Evolutionary conservation across 2,329 filamentous ascomycete species (phyloP), one percentile per base, ranked within the genome.

Genomic region (Penicillium sp.): DNA sequence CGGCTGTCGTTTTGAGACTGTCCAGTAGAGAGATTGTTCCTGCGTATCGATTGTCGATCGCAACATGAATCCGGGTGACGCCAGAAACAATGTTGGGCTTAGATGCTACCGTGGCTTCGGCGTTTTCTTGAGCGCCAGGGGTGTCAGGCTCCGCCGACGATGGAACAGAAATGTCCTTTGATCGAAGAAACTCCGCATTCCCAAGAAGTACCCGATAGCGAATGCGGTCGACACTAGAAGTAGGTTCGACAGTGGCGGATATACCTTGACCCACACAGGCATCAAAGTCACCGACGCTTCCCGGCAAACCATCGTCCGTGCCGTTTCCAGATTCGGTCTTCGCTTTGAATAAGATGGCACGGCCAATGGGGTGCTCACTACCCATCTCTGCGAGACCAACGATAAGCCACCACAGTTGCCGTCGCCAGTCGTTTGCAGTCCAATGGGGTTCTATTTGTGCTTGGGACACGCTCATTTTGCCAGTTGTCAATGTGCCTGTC

Each of bases 341-440:
- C 3, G 93, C 92, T 24, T 87, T 86, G 1, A 77, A 75, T 5
- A 96, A 79, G 48, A 97, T 90, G 13, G 94, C 93, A 66, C 87
- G 91, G n/a, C 92, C 94, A 52, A 97, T 90, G 1, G 94, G 94
- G 69, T 99, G 94, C 74, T 99, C 94, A 67, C 91, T 96, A 61
- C 91, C 90, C 84, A 92, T 92, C 77, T 99, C 94, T 0, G 93
- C 89, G n/a, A 97, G 86, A 40, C 92, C 94, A 52, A 99, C 86
- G 56, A 97, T 83, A n/a, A 90, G 86, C 94, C 94, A 99, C 93
- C 93, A 99, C 3, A 96, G 81, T 29, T 86, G 86, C 55, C 83
- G 85, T 52, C 85, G 85, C 80, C 83, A 85, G 28, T 88, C 84
- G 52, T 81, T 87, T 21, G 82, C 81, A 39, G 83, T 80, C 93